A percentile compares a stretch with the other conserved stretches of the same genome.
phyloP scores from a whole-genome alignment of 1,284 basidiomycete species.

The Cutaneotrichosporon curvatum region DNA sequence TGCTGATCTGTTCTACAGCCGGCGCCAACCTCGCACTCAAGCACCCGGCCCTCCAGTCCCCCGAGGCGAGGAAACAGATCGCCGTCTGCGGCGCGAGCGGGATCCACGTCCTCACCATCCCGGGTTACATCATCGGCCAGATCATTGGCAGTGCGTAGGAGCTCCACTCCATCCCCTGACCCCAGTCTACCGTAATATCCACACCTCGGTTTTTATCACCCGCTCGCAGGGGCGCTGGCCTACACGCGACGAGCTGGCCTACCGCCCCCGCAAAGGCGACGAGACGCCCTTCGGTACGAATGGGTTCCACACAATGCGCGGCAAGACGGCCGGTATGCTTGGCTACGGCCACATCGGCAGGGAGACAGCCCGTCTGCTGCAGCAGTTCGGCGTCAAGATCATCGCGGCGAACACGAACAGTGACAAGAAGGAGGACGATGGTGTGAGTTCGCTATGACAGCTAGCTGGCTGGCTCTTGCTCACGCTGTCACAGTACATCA shows the following conservation, averaged over 20 bases:
- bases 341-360: slow-evolving; percentile 37
- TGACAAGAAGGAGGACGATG: slow-evolving; percentile 28
- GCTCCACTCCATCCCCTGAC: neutral
- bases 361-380: slow-evolving; percentile 40
- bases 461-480: neutral
- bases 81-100: slow-evolving; percentile 33
- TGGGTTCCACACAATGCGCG: slow-evolving; percentile 9
- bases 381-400: slow-evolving; percentile 35
- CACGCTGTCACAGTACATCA: slow-evolving; percentile 39
- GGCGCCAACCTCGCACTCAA: slow-evolving; percentile 34
- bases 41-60: slow-evolving; percentile 20
- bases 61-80: slow-evolving; percentile 26
- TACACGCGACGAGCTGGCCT: slow-evolving; percentile 12
- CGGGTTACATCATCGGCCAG: slow-evolving; percentile 38
- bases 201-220: slow-evolving; percentile 24
- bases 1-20: slow-evolving; percentile 22
- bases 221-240: slow-evolving; percentile 20
- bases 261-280: neutral
- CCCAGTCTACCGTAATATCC: slow-evolving; percentile 29
- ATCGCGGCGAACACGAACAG: slow-evolving; percentile 45
- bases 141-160: slow-evolving; percentile 26
- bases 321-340: slow-evolving; percentile 13
- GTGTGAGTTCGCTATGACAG: slow-evolving; percentile 9
- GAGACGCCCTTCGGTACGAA: neutral
- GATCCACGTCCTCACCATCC: slow-evolving; percentile 39